A percentile compares a stretch with the other conserved stretches of the same genome.
These are phyloP conservation scores for Xylariaceae sp. DNA, from an alignment of 2,329 filamentous ascomycete genomes.

Conservation along the genomic window DNA sequence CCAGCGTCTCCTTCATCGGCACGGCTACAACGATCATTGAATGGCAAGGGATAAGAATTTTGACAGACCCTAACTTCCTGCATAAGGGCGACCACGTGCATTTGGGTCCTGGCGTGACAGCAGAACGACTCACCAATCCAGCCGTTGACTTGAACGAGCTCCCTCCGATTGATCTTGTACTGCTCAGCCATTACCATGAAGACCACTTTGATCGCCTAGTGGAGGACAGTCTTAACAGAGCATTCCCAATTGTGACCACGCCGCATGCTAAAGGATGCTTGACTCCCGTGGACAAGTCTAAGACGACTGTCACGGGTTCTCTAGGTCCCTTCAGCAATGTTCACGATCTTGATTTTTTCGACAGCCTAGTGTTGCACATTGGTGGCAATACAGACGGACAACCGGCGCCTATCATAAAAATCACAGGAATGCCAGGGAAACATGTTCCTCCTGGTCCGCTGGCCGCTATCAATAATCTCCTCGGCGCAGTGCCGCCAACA, in stretches of 20 bases:
- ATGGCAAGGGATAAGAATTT: conserved; percentile 51
- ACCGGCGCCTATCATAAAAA: conserved; percentile 40
- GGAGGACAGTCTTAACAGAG: conserved; percentile 40
- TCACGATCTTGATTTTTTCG: conserved; percentile 54
- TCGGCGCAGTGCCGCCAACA: conserved; percentile 55
- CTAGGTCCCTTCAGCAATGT: conserved; percentile 53
- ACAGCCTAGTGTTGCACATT: conserved; percentile 45
- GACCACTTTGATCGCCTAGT: conserved; percentile 43
- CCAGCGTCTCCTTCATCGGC: conserved; percentile 53
- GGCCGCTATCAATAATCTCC: conserved; percentile 37
- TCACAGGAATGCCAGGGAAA: conserved; percentile 64
- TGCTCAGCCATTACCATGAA: conserved; percentile 64
- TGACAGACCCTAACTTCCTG: conserved; percentile 64
- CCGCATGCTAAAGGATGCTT: conserved; percentile 57
- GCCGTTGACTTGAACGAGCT: conserved; percentile 58
- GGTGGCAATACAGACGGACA: conserved; percentile 10
- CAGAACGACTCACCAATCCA: conserved; percentile 54
- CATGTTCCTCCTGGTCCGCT: conserved; percentile 50
- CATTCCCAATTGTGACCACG: conserved; percentile 62
- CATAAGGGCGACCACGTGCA: conserved; percentile 66
- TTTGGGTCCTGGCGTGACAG: conserved; percentile 61
- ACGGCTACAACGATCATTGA: conserved; percentile 56
- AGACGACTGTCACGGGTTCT: conserved; percentile 9
- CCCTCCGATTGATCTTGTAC: conserved; percentile 56
- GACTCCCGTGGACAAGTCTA: conserved; percentile 28